Base-by-base conservation (phyloP, 176 grass and related monocot species). In the Lolium multiflorum region DNA sequence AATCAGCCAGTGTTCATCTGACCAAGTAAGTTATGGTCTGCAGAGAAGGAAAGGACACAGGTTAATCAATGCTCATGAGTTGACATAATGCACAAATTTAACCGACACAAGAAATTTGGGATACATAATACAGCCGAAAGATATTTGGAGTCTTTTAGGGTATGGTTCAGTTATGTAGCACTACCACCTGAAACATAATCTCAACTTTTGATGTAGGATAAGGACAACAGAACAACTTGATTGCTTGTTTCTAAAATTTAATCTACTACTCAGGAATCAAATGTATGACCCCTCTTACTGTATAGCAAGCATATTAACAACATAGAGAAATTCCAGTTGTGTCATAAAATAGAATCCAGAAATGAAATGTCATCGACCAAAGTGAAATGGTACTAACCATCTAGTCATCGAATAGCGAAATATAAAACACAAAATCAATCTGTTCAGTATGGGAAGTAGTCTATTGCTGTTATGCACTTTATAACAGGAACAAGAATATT, bases 401-500 rank as follows among this genome's bases (percentile, higher is more conserved):
- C 17, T 46, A 67, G 6, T 46, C 50, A 59, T 41, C 28, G 0
- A 74, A 76, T 31, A 46, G 60, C n/a, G 13, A 9, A 69, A 76
- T 1, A 82, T 25, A 37, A 64, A 69, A 12, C 75, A 49, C 1
- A 35, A 35, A 79, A 81, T 15, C 26, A 72, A 81, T 39, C 18
- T 17, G 18, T 26, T 47, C 49, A 56, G 16, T 28, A 17, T 21
- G 4, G 71, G 31, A 3, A 44, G 24, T 50, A 48, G 35, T 11
- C 46, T 71, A 16, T 59, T 68, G 54, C 49, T 74, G 69, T 11
- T 37, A 54, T 35, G 52, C 26, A 54, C 26, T 74, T 83, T 26
- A 51, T 49, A 84, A 28, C n/a, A 80, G 8, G 44, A 91, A 54
- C 22, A 46, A 84, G 69, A 88, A 91, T 91, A 88, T 62, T 62